Evolutionary conservation across 139 green algal species (phyloP), one percentile per base, ranked within the genome.

Genomic region (Limnomonas spitsbergensis): DNA sequence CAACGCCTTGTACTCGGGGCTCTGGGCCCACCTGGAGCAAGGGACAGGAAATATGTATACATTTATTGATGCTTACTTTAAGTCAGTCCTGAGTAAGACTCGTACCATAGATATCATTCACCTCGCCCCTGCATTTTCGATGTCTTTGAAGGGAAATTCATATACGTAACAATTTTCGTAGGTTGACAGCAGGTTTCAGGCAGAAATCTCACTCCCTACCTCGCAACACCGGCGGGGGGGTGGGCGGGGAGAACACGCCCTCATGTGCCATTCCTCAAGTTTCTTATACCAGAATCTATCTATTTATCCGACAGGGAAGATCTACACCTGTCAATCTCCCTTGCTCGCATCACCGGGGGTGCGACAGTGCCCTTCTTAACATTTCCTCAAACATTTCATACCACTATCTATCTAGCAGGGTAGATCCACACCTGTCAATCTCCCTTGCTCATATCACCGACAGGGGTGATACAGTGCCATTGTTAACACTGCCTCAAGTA

Each of bases 181-280:
- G n/a, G n/a, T n/a, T n/a, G n/a, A n/a, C n/a, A n/a, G n/a, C n/a
- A n/a, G n/a, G n/a, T n/a, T n/a, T n/a, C n/a, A n/a, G n/a, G n/a
- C n/a, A n/a, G n/a, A n/a, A n/a, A n/a, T n/a, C n/a, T n/a, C n/a
- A n/a, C 86, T 97, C 93, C 0, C 88, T 69, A 0, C 92, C 93
- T 0, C 93, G 83, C 90, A 97, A 92, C 4, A 97, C 93, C 1
- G 93, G 94, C 32, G 97, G 93, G 93, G 93, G 78, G n/a, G n/a
- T n/a, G n/a, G n/a, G n/a, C n/a, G n/a, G n/a, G 97, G 93, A 24
- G 80, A 90, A 9, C 97, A 83, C 34, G 90, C 90, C 2, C 91
- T 85, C 0, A 88, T 96, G n/a, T n/a, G n/a, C n/a, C n/a, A n/a
- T n/a, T n/a, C n/a, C n/a, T n/a, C n/a, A n/a, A n/a, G n/a, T n/a